phyloP scores from a whole-genome alignment of 305 asterid species.

The Solanum hybrid region DNA sequence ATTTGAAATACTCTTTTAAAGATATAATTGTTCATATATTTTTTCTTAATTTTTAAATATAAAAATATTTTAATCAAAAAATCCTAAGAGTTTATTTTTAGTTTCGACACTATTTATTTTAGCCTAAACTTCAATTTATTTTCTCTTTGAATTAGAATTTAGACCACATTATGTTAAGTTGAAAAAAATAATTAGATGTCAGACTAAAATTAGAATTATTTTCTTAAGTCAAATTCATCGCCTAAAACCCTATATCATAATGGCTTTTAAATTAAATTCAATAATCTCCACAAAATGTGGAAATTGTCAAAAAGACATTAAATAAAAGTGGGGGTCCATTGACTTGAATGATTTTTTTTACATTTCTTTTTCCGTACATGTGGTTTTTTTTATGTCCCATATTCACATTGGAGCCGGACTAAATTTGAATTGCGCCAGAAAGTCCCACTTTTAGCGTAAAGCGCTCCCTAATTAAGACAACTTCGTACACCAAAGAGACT shows the following conservation, averaged over 20 bases:
- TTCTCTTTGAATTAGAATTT: background rate
- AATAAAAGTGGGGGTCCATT: background rate
- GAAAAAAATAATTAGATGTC: background rate
- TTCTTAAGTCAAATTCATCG: background rate
- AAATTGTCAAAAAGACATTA: background rate
- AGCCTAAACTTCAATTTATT: background rate
- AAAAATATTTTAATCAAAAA: background rate
- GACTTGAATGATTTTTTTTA: background rate
- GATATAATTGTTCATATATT: background rate
- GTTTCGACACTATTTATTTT: background rate
- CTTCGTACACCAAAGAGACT: no score
- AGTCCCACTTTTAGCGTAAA: no score
- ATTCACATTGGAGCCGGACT: accelerated
- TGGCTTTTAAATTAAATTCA: background rate
- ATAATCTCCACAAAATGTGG: background rate
- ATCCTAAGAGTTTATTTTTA: background rate
- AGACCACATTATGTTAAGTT: background rate
- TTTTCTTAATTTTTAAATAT: background rate
- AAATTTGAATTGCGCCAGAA: no score
- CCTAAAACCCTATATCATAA: background rate
- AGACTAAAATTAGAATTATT: background rate
- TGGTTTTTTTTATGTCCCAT: no score
- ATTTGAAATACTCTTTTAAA: background rate
- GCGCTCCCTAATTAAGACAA: no score
- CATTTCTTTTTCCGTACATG: background rate